Base-by-base conservation (phyloP, 805 yeast genomes). In the Ascoidea rubescens region DNA sequence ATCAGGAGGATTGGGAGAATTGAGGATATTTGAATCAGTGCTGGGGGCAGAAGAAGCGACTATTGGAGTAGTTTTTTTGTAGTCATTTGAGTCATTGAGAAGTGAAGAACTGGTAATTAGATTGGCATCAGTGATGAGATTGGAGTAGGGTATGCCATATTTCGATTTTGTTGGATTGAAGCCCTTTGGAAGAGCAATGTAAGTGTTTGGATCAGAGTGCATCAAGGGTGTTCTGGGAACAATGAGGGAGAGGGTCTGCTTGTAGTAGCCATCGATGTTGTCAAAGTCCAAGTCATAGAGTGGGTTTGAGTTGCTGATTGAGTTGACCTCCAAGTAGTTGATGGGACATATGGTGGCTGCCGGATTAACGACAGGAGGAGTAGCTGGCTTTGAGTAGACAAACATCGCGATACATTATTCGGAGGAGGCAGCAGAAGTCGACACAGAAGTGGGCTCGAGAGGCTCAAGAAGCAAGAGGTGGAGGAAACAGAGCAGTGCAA, bases 81-180 rank as follows among this genome's bases (percentile, higher is more conserved):
- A 3, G 28, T 21, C 28, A 21, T 21, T 21, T 21, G 28, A 21
- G 28, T 21, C 28, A 21, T 2, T 21, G 28, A 21, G 28, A 21
- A 21, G 28, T 21, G 28, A 21, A 3, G 28, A 21, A 21, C 28
- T 21, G 28, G 28, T 21, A 21, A 21, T 21, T 21, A 21, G 28
- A 21, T 21, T 21, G 28, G 28, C 28, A 21, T 21, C 43, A 37
- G 14, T 37, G 28, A 21, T 21, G 28, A 21, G 28, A 37, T 37
- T 37, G 8, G 43, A 37, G 14, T 37, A 10, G 8, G 43, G 43
- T 10, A 37, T 37, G 14, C 43, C 43, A 37, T 37, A 37, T 32
- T 55, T 55, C 8, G 52, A 51, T 50, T 54, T 55, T 49, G 54
- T 55, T 21, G 58, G 58, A 17, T 52, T 52, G 45, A 50, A 54